Base-by-base conservation (phyloP, 768 basidiomycete genomes). In the Tylopilus plumbeoviolaceoides region DNA sequence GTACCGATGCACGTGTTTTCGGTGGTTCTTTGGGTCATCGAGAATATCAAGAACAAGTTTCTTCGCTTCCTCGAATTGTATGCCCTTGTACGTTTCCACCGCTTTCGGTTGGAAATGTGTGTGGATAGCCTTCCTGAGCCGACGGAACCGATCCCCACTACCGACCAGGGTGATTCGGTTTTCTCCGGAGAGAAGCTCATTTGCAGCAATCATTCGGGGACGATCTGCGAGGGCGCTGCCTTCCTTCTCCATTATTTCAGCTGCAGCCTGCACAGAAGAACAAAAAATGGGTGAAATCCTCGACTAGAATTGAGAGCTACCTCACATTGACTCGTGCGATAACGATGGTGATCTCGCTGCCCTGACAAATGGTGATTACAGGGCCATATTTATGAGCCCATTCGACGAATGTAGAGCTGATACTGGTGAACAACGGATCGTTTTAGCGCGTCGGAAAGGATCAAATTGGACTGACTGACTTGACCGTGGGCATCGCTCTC, bases 361-460 rank as follows among this genome's bases (percentile, higher is more conserved):
- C 84, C 59, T 77, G 77, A 5, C 78, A 73, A 10, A 86, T 62
- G 0, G 78, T 73, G 53, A 83, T 77, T 0, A 85, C 73, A 0
- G 85, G 82, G 0, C 83, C 84, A 52, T 85, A 85, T 56, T 75
- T 56, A 44, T 78, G 68, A 2, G 78, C 79, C 76, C 80, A 81
- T 47, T 78, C 72, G 36, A 80, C 72, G 47, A 82, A 79, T 4
- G 60, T 63, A 12, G 54, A 40, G 27, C 64, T 52, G 30, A 63
- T 53, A 10, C 59, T 69, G 28, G 23, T 38, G 12, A 30, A 11
- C 5, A 28, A 3, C 0, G 8, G 21, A 20, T 60, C 1, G 46
- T 15, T 21, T 36, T 9, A 30, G 33, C 4, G 0, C 3, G 3
- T 3, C n/a, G 10, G 10, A 11, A 30, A 30, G 30, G 7, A 7